Evolutionary conservation across 2,329 filamentous ascomycete genomes (phyloP), one percentile per base, ranked within the genome.

Genomic region (Cordyceps militaris): DNA sequence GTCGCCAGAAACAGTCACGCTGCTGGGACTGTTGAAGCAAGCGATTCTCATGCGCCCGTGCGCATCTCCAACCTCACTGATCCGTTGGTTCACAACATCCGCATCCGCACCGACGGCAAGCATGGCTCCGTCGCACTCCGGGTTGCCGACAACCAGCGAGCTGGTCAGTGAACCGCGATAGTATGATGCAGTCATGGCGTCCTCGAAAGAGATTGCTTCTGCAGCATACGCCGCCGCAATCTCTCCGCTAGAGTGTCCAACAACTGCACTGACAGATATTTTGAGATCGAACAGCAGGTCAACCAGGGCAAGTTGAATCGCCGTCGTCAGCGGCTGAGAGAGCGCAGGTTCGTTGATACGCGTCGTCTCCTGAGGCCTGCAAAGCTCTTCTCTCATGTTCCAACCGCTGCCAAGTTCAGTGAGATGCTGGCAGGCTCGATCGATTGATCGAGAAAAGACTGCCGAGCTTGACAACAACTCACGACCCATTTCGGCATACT

Each of bases 181-280:
- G 23, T 42, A 82, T 3, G 77, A 77, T 26, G 77, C 70, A 1
- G 69, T 67, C 63, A 78, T 71, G 48, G 73, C 72, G 1, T 73
- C 66, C 28, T 75, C 71, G 36, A 75, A 73, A 7, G 69, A 70
- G 30, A 77, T 64, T 24, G 73, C 65, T 3, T 75, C 72, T 1
- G 70, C 66, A 5, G 71, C 66, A 58, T 74, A 76, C 0, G 74
- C 74, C 14, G 74, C 74, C 8, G 64, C 71, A 40, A 76, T 76
- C 54, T 77, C 75, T 23, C n/a, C n/a, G 48, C 66, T 70, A 0
- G 73, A 75, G 59, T 77, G 75, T 1, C 74, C 73, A 4, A 66
- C 65, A 0, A 76, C 73, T 7, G 67, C 69, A 2, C 60, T 32
- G 1, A 73, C 71, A 11, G 49, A 54, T 13, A 77, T 66, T 1